phyloP scores from a whole-genome alignment of 805 yeast genomes.

The Clavispora santaluciae region DNA sequence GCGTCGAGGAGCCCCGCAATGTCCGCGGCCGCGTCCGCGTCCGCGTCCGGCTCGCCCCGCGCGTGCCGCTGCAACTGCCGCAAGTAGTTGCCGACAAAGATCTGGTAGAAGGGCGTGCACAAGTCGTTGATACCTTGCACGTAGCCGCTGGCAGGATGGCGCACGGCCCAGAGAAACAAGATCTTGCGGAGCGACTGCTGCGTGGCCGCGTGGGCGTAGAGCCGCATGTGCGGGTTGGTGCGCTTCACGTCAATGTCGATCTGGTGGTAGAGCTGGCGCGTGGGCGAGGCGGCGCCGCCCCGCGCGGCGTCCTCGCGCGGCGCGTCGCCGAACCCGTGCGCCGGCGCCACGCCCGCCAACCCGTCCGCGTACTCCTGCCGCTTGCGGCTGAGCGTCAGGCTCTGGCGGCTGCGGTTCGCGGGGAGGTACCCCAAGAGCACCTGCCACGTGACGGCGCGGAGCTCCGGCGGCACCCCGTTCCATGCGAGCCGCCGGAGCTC shows the following conservation, averaged over 20 bases:
- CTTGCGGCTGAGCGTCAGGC: conserved; percentile 64
- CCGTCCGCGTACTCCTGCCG: conserved; percentile 83
- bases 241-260: conserved; percentile 92
- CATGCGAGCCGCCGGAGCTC: conserved; percentile 79
- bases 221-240: conserved; percentile 78
- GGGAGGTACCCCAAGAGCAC: conserved; percentile 86
- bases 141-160: conserved; percentile 97
- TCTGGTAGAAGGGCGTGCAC: conserved; percentile 88
- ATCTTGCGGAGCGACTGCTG: conserved; percentile 79
- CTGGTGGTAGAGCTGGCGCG: conserved; percentile 88
- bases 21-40: conserved; percentile 21
- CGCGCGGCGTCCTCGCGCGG: conserved; percentile 12
- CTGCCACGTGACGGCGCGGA: conserved; percentile 87
- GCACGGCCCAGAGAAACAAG: conserved; percentile 86
- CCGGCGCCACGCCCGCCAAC: conserved; percentile 39
- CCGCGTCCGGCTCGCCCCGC: conserved; percentile 8
- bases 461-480: conserved; percentile 86
- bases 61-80: conserved; percentile 35
- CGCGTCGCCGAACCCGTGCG: conserved; percentile 1
- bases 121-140: conserved; percentile 97
- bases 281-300: conserved; percentile 41
- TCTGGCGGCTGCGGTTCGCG: conserved; percentile 73
- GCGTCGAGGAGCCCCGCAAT: conserved; percentile 35
- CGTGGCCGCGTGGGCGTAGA: conserved; percentile 64
- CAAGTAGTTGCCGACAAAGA: conserved; percentile 66